These are phyloP conservation scores for Candida tibetensis DNA, from an alignment of 805 yeast genomes.

Conservation along the genomic window DNA sequence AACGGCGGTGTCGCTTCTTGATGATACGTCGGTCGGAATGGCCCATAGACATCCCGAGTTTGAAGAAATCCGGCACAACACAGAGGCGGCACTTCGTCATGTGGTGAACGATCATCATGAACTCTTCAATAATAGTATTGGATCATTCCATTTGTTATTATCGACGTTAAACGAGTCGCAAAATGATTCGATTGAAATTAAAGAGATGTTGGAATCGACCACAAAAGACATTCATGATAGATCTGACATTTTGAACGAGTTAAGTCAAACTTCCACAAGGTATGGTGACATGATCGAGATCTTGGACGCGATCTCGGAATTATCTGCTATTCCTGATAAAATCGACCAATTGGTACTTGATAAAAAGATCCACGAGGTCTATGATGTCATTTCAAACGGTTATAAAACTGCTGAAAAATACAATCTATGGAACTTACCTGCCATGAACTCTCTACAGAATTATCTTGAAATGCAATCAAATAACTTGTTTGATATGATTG, in stretches of 20 bases:
- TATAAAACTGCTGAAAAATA: conserved; percentile 46
- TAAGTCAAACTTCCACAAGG: conserved; percentile 59
- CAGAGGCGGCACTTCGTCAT: conserved; percentile 55
- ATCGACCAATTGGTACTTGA: conserved; percentile 69
- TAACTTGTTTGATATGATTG: conserved; percentile 62
- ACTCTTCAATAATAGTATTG: conserved; percentile 80
- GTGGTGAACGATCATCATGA: conserved; percentile 83
- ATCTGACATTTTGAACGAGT: conserved; percentile 56
- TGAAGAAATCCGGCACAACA: conserved; percentile 51
- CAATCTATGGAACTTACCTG: conserved; percentile 56
- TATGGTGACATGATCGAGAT: conserved; percentile 70
- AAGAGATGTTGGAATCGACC: conserved; percentile 47
- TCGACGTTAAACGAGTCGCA: conserved; percentile 66
- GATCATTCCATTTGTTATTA: conserved; percentile 74
- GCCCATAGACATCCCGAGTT: conserved; percentile 74
- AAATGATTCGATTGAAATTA: conserved; percentile 47
- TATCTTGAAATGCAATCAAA: conserved; percentile 56
- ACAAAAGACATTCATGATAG: conserved; percentile 50
- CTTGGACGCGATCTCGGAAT: conserved; percentile 60
- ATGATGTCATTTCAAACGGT: conserved; percentile 47
- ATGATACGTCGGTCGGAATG: conserved; percentile 86
- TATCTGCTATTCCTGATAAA: conserved; percentile 56
- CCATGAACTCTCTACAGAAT: conserved; percentile 48
- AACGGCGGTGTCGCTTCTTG: conserved; percentile 76
- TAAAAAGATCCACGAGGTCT: conserved; percentile 66